Evolutionary conservation across 2,329 filamentous ascomycete species (phyloP), one percentile per base, ranked within the genome.

Genomic region (Neofusicoccum laricinum): DNA sequence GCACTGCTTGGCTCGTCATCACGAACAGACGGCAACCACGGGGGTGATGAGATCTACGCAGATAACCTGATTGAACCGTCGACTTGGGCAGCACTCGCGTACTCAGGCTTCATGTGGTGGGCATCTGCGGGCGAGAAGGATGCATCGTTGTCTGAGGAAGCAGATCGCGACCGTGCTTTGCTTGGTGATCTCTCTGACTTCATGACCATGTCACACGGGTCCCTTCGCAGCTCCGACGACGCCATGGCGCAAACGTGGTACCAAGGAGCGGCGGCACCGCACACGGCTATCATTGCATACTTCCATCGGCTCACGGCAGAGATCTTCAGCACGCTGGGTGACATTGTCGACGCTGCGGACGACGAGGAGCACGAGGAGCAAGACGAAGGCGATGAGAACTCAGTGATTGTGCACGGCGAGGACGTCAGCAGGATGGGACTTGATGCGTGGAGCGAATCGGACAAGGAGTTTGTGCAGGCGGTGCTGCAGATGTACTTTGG

Each of bases 81-180:
- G 41, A 84, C 84, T 0, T 89, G 86, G 91, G 83, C 89, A 0
- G 87, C 89, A 1, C 84, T 94, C 30, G 91, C 91, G 4, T 95
- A 94, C 77, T 87, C 86, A 63, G 88, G 90, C 25, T 93, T 94
- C 79, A 92, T 94, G 85, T 95, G 91, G 91, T 95, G 92, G 91
- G 91, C 91, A 2, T 92, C 89, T 15, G 90, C 91, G 0, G 91
- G 91, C 65, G 91, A 95, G 76, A 86, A 89, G 66, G 82, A 84
- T 32, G 80, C 81, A 12, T 82, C 81, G 57, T 77, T 83, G 10
- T 79, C 81, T 1, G 81, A 86, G 64, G 85, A 87, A 69, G 80
- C 81, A 65, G 81, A 85, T 63, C 79, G 82, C 32, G 81, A 83
- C 65, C 75, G 76, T 17, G 75, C 77, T 62, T 69, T 82, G 2